These are phyloP conservation scores for Lichtheimia hyalospora DNA, from an alignment of 371 early-diverging fungal genomes.

Conservation along the genomic window DNA sequence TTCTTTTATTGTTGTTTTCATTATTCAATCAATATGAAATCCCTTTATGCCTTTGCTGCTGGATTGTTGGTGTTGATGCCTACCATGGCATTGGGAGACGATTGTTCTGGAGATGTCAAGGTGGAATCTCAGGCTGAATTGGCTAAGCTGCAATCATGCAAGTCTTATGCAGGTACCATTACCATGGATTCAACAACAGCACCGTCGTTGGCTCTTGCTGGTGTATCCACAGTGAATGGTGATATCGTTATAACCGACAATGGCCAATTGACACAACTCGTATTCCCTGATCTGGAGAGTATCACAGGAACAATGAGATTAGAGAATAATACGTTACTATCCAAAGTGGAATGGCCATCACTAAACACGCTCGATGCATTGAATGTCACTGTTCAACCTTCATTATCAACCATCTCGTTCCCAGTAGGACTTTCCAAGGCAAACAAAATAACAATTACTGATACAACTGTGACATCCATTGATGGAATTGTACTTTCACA, in stretches of 20 bases:
- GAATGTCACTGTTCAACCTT: slow-evolving; percentile 44
- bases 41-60: too few relatives aligned
- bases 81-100: not conserved
- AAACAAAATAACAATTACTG: slow-evolving; percentile 35
- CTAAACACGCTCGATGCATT: slow-evolving; percentile 31
- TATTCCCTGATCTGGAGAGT: slow-evolving; percentile 38
- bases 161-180: slow-evolving; percentile 41
- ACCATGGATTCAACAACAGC: slow-evolving; percentile 28
- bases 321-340: slow-evolving; percentile 44
- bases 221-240: slow-evolving; percentile 38
- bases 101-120: slow-evolving; percentile 26
- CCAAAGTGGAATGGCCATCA: slow-evolving; percentile 26
- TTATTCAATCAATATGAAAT: too few relatives aligned
- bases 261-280: slow-evolving; percentile 27
- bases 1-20: too few relatives aligned
- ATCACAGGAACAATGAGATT: slow-evolving; percentile 43
- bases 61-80: too few relatives aligned
- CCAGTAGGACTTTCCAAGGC: slow-evolving; percentile 35
- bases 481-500: slow-evolving; percentile 40
- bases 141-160: slow-evolving; percentile 36
- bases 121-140: slow-evolving; percentile 43
- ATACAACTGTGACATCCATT: slow-evolving; percentile 40
- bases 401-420: slow-evolving; percentile 39
- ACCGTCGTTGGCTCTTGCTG: slow-evolving; percentile 21
- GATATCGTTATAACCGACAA: slow-evolving; percentile 46